A percentile compares a stretch with the other conserved stretches of the same genome.
Evolutionary conservation across 2,329 filamentous ascomycete species (phyloP).

Genomic region (Aspergillus jensenii): DNA sequence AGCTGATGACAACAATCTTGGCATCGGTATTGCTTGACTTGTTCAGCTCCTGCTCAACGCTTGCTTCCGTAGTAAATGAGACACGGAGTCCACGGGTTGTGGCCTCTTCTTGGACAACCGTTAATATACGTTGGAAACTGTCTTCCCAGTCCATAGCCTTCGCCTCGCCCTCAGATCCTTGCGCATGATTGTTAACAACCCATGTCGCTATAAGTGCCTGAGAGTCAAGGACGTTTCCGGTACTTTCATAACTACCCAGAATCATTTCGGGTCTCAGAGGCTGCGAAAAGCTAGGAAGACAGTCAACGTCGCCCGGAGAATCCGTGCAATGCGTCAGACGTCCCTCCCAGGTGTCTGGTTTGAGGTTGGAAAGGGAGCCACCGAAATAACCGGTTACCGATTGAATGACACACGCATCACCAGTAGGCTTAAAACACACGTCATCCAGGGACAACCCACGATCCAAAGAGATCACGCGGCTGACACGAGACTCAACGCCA

Average conservation of each 20-base stretch:
- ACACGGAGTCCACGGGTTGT: constrained; percentile 73
- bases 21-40: constrained; percentile 98
- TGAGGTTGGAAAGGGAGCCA: constrained; percentile 61
- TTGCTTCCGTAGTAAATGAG: constrained; percentile 94
- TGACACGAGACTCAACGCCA: constrained; percentile 77
- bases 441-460: constrained; percentile 72
- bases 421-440: constrained; percentile 91
- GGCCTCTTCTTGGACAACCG: constrained; percentile 80
- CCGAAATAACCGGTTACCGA: constrained; percentile 89
- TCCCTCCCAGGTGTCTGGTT: constrained; percentile 68
- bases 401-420: constrained; percentile 86
- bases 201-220: constrained; percentile 85
- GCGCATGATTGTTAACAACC: constrained; percentile 85
- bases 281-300: constrained; percentile 84
- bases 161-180: constrained; percentile 68
- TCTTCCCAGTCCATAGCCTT: constrained; percentile 88
- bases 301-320: constrained; percentile 69
- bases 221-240: constrained; percentile 67
- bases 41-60: constrained; percentile 91
- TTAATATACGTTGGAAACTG: constrained; percentile 69
- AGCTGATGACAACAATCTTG: constrained; percentile 94
- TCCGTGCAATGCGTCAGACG: constrained; percentile 71
- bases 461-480: constrained; percentile 67
- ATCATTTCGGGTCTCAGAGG: constrained; percentile 84
- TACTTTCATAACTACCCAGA: constrained; percentile 73